These are phyloP conservation scores for Trametes gibbosa DNA, from an alignment of 768 basidiomycete species.

Conservation along the genomic window DNA sequence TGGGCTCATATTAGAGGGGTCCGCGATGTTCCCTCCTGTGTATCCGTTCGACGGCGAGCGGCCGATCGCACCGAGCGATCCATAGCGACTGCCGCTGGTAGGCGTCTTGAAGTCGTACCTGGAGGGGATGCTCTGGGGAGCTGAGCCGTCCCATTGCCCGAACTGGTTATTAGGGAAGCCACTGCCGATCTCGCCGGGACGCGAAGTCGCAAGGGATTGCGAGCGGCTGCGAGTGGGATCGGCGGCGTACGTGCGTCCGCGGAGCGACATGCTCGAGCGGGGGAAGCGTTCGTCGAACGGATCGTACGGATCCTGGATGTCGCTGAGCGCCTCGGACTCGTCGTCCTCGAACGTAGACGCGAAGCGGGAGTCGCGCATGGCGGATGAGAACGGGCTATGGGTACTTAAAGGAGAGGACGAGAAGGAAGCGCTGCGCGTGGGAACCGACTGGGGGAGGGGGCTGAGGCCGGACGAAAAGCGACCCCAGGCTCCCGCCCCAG, in stretches of 20 bases:
- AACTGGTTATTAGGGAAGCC: conserved; percentile 38
- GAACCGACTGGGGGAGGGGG: conserved; percentile 51
- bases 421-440: conserved; percentile 69
- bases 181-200: conserved; percentile 53
- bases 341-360: conserved; percentile 82
- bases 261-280: conserved; percentile 38
- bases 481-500: conserved; percentile 23
- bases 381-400: conserved; percentile 56
- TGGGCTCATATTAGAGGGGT: conserved; percentile 79
- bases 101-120: conserved; percentile 65
- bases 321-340: conserved; percentile 62
- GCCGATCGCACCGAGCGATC: conserved; percentile 53
- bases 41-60: conserved; percentile 55
- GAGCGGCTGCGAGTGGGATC: conserved; percentile 74
- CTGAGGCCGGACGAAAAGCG: conserved; percentile 44
- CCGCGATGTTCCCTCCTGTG: conserved; percentile 41
- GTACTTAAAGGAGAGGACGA: conserved; percentile 42
- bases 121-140: conserved; percentile 51
- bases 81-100: conserved; percentile 61
- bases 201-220: conserved; percentile 66
- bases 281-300: conserved; percentile 44
- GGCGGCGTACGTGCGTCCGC: conserved; percentile 55
- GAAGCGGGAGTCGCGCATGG: conserved; percentile 67
- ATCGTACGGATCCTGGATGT: conserved; percentile 49
- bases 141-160: conserved; percentile 56